phyloP scores from a whole-genome alignment of 306 rosid genomes.

The Cucumis cinereus region DNA sequence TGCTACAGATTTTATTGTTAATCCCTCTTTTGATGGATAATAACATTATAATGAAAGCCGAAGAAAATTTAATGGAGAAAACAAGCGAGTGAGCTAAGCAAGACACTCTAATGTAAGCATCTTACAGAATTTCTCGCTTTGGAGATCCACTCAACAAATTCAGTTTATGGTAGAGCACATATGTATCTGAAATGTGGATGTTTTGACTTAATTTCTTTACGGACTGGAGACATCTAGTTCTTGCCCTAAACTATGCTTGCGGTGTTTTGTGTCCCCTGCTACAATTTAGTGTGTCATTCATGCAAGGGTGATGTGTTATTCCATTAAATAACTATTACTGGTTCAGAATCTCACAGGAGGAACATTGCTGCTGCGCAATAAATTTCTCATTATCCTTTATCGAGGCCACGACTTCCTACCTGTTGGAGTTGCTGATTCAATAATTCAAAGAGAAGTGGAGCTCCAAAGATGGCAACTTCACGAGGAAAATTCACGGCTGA shows the following conservation, averaged over 20 bases:
- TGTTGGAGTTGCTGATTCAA: slow-evolving; percentile 29
- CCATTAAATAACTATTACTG: neutral
- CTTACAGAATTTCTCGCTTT: neutral
- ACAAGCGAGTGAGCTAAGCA: neutral
- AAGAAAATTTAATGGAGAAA: neutral
- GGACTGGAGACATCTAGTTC: neutral
- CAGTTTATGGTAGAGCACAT: neutral
- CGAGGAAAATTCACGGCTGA: slow-evolving; percentile 56
- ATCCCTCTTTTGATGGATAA: neutral
- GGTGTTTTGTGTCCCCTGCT: neutral
- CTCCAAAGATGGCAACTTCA: slow-evolving; percentile 40
- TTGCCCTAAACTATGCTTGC: neutral
- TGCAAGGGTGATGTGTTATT: no score
- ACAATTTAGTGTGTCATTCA: neutral
- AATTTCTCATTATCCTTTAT: slow-evolving; percentile 53
- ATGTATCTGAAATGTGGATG: neutral
- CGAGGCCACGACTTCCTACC: slow-evolving; percentile 90
- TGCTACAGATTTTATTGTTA: neutral
- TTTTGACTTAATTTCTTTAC: neutral
- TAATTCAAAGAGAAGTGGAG: slow-evolving; percentile 51
- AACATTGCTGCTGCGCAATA: slow-evolving; percentile 62
- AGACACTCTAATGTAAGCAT: neutral
- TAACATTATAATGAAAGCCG: neutral
- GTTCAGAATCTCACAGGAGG: slow-evolving; percentile 81
- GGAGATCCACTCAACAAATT: neutral